Conservation (phyloP, 129 eudicot species). For the Logfia minima region DNA sequence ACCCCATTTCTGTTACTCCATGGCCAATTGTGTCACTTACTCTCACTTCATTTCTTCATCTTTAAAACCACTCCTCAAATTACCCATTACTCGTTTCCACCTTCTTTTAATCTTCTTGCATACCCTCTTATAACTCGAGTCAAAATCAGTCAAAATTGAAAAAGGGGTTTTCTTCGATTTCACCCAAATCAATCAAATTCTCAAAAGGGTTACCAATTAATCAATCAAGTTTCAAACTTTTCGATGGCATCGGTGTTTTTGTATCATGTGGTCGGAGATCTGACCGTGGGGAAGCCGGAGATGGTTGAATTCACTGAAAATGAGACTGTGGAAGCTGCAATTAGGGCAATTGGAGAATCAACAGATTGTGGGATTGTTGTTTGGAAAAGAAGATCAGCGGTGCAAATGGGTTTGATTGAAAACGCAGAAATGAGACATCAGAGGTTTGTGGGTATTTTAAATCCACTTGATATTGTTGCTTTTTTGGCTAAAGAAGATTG, state of each 20-base stretch:
- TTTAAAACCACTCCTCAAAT: slow-evolving; percentile 28
- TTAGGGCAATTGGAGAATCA: slow-evolving; percentile 73
- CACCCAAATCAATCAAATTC: not conserved
- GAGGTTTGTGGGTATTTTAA: slow-evolving; percentile 85
- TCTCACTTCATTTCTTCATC: slow-evolving; percentile 34
- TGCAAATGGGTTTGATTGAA: slow-evolving; percentile 51
- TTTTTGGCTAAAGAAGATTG: slow-evolving; percentile 66
- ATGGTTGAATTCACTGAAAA: slow-evolving; percentile 69
- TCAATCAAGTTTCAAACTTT: not conserved
- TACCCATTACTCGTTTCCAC: slow-evolving; percentile 59
- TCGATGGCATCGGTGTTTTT: slow-evolving; percentile 83
- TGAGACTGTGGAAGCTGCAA: slow-evolving; percentile 87
- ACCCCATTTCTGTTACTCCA: slow-evolving; percentile 19
- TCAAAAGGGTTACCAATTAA: not conserved
- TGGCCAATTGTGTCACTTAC: slow-evolving; percentile 42
- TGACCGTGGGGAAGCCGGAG: slow-evolving; percentile 97
- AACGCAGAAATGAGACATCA: slow-evolving; percentile 72
- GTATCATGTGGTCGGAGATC: slow-evolving; percentile 97
- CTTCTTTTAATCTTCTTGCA: slow-evolving; percentile 66
- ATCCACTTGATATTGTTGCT: slow-evolving; percentile 79
- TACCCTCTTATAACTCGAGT: slow-evolving; percentile 56
- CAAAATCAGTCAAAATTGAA: not conserved
- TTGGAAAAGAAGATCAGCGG: slow-evolving; percentile 68
- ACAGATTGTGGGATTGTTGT: slow-evolving; percentile 79
- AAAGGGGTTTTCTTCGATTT: not conserved